Base-by-base conservation (phyloP, 1,139 yeast species). In the Ogataea hybrid region DNA sequence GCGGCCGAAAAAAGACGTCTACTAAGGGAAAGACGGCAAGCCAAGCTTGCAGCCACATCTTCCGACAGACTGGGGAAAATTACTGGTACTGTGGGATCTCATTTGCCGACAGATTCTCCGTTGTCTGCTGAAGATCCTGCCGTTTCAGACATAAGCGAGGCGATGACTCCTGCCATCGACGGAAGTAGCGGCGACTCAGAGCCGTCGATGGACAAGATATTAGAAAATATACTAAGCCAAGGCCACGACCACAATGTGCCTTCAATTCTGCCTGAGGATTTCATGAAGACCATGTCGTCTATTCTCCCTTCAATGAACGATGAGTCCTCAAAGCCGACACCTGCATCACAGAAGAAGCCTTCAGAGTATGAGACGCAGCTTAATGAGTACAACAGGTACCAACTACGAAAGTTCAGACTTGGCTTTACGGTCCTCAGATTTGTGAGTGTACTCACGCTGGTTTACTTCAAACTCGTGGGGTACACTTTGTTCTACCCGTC, bases 1-100 rank as follows among this genome's bases (percentile, higher is more conserved):
- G 84, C 81, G 5, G 83, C 79, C 33, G 90, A 84, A 54, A 81
- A 78, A 64, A 75, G 81, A 53, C 68, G 70, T 44, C 54, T 80
- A 22, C 64, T 83, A 29, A 71, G 89, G 47, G 89, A 84, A 57
- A 73, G 88, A 57, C 71, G 90, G 52, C 83, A 79, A 39, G 84
- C 85, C 51, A 83, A 81, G 60, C 73, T 84, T 70, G 83, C 84
- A 3, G 81, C 83, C 3, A 72, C 73, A 36, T 84, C 81, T 17
- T 58, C 76, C 3, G 69, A 70, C 14, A 68, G 92, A 45, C 63
- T 84, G 54, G 77, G 75, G 49, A 74, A 67, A 44, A 75, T 75
- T 48, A 66, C 74, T 0, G 76, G 76, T 1, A 64, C 64, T 6
- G 53, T 59, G 21, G 62, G 60, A 31, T 63, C 70, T 35, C 58